Percentiles rank a stretch among this genome's conserved stretches.
Conservation (phyloP, 2,329 filamentous ascomycete genomes). For the Ophiostoma himal-ulmi region DNA sequence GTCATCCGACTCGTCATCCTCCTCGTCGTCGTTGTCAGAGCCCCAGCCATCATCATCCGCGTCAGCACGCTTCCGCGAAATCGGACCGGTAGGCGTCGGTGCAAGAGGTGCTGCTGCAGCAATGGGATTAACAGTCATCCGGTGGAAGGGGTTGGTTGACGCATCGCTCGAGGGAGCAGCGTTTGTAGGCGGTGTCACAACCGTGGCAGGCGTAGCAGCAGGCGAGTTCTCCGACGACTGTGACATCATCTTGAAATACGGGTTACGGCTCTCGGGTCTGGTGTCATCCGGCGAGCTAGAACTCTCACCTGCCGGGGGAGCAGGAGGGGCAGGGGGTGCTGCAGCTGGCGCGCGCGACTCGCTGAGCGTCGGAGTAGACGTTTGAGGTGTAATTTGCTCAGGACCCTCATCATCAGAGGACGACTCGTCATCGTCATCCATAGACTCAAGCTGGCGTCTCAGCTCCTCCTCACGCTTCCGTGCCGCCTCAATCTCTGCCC, state of each 20-base stretch:
- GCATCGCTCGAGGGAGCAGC: slow-evolving; percentile 36
- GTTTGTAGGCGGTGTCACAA: slow-evolving; percentile 32
- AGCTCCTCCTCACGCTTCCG: slow-evolving; percentile 85
- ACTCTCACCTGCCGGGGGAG: slow-evolving; percentile 40
- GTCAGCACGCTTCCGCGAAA: slow-evolving; percentile 50
- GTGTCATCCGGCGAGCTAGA: slow-evolving; percentile 45
- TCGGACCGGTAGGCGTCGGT: slow-evolving; percentile 43
- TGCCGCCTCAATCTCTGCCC: slow-evolving; percentile 87
- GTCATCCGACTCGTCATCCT: slow-evolving; percentile 64
- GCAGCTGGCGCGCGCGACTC: slow-evolving; percentile 47
- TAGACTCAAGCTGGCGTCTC: slow-evolving; percentile 74
- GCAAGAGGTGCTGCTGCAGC: slow-evolving; percentile 42
- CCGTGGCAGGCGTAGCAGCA: neutral
- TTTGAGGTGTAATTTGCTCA: slow-evolving; percentile 59
- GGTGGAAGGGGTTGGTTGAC: slow-evolving; percentile 95
- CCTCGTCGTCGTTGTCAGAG: slow-evolving; percentile 58
- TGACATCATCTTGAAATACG: slow-evolving; percentile 85
- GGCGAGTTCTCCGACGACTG: slow-evolving; percentile 54
- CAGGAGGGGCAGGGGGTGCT: slow-evolving; percentile 5
- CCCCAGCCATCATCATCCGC: slow-evolving; percentile 70
- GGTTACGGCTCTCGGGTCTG: slow-evolving; percentile 82
- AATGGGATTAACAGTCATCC: slow-evolving; percentile 61
- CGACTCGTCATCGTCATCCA: slow-evolving; percentile 56
- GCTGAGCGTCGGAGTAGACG: slow-evolving; percentile 37
- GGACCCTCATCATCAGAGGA: slow-evolving; percentile 75